phyloP scores from a whole-genome alignment of 1,139 yeast genomes.

The Saccharomyces hybrid region DNA sequence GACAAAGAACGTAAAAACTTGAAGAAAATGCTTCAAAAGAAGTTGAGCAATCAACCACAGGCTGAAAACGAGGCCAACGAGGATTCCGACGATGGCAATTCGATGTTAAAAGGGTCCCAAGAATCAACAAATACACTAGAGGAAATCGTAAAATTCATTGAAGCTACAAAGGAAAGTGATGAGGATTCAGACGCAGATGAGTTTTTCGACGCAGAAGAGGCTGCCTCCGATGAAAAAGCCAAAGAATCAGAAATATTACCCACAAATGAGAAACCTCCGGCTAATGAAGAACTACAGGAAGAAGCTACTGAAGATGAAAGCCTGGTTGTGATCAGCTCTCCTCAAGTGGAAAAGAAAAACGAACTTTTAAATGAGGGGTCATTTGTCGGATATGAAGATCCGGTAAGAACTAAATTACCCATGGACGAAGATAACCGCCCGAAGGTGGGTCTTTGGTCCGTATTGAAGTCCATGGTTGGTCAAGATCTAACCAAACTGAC shows the following conservation, averaged over 20 bases:
- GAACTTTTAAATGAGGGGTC: constrained; percentile 53
- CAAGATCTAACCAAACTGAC: constrained; percentile 97
- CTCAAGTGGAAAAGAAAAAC: constrained; percentile 36
- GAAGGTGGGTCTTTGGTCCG: constrained; percentile 86
- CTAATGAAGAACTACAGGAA: constrained; percentile 4
- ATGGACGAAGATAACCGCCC: constrained; percentile 87
- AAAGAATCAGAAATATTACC: constrained; percentile 6
- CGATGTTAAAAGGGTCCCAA: constrained; percentile 6
- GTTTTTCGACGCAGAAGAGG: constrained; percentile 83
- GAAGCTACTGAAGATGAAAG: constrained; percentile 1
- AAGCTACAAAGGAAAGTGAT: constrained; percentile 46
- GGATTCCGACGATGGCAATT: constrained; percentile 9
- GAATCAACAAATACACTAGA: constrained; percentile 24
- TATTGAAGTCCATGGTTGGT: constrained; percentile 88
- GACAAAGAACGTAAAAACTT: constrained; percentile 66
- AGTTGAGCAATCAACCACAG: constrained; percentile 14
- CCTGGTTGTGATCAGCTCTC: constrained; percentile 5
- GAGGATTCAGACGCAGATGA: constrained; percentile 61
- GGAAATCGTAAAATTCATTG: constrained; percentile 45
- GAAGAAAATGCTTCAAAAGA: constrained; percentile 47
- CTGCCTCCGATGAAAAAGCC: constrained; percentile 31
- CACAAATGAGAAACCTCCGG: constrained; percentile 3
- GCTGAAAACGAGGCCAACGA: constrained; percentile 12
- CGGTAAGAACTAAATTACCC: constrained; percentile 61
- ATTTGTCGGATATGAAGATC: constrained; percentile 82